Conservation (phyloP, 78 protist genomes). For the Acrasis kona region DNA sequence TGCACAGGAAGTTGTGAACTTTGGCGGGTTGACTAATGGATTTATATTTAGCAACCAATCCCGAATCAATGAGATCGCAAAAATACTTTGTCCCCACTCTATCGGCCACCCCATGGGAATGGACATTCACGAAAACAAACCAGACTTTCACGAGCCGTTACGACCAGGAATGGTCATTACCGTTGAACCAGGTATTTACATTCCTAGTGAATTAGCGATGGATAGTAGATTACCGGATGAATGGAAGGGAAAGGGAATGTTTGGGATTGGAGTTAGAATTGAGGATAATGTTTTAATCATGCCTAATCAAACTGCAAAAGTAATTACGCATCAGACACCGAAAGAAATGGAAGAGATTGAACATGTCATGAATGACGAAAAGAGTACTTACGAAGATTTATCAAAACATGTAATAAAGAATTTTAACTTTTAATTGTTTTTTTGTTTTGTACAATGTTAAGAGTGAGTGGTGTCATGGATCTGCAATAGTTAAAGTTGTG, state of each 20-base stretch:
- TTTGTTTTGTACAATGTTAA: too few species aligned
- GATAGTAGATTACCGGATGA: background rate
- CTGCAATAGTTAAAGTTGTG: too few species aligned
- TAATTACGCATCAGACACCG: conserved; percentile 29
- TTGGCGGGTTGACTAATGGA: too few species aligned
- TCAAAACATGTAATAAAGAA: too few species aligned
- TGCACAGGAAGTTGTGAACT: conserved; percentile 5
- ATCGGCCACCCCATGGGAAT: conserved; percentile 15
- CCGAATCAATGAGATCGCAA: conserved; percentile 40
- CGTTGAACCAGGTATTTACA: conserved; percentile 19
- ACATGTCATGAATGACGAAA: conserved; percentile 24
- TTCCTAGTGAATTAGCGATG: background rate
- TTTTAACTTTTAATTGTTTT: too few species aligned
- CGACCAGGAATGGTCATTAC: conserved; percentile 13
- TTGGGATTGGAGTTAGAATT: conserved; percentile 13
- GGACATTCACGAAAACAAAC: conserved; percentile 17
- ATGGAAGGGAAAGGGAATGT: background rate
- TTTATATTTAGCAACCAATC: too few species aligned
- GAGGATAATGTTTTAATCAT: conserved; percentile 15
- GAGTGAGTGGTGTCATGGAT: too few species aligned
- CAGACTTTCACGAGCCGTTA: background rate
- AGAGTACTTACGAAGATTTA: too few species aligned
- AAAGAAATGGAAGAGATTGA: conserved; percentile 70
- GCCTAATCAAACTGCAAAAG: conserved; percentile 38
- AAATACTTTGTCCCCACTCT: conserved; percentile 43